Base-by-base conservation (phyloP, 2,329 filamentous ascomycete genomes). In the Lachnellula cervina region DNA sequence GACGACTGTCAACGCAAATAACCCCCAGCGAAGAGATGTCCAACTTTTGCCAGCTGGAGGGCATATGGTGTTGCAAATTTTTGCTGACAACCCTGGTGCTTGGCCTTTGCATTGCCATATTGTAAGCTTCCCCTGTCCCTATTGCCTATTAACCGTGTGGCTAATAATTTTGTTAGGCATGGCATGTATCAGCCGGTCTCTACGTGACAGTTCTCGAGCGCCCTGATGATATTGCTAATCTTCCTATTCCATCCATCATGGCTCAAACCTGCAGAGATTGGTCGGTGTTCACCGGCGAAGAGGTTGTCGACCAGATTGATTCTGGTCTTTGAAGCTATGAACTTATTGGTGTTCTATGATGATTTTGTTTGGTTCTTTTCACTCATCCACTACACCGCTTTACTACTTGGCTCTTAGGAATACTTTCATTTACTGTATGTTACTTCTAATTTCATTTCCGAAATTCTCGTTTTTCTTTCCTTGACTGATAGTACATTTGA, bases 231-330 rank as follows among this genome's bases (percentile, higher is more conserved):
- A 61, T 70, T 77, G 54, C 62, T 43, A 62, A 70, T 35, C 64
- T 77, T 62, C 61, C 63, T 16, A 74, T 84, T 19, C 80, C 81
- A 0, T 67, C 70, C 32, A 73, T 75, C 19, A 76, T 82, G 56
- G 73, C 74, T n/a, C 74, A 83, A 66, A 81, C 78, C 38, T 81
- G 78, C 60, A 66, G 73, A 47, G 74, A 81, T 59, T 82, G 81
- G 81, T 71, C 68, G 2, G 62, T 62, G 8, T 79, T 55, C 38
- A 58, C 58, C 1, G 46, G 50, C 5, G 47, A 21, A 8, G 52
- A 47, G 5, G 38, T 58, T 16, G 49, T 60, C 25, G 51, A 58
- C 51, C 58, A 60, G 51, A 60, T 60, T 46, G 58, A 60, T 83
- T 76, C 56, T 42, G 58, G 58, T 32, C 28, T 32, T 32, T 32